These are phyloP conservation scores for Daldinia sp. DNA, from an alignment of 2,329 filamentous ascomycete genomes.

Conservation along the genomic window DNA sequence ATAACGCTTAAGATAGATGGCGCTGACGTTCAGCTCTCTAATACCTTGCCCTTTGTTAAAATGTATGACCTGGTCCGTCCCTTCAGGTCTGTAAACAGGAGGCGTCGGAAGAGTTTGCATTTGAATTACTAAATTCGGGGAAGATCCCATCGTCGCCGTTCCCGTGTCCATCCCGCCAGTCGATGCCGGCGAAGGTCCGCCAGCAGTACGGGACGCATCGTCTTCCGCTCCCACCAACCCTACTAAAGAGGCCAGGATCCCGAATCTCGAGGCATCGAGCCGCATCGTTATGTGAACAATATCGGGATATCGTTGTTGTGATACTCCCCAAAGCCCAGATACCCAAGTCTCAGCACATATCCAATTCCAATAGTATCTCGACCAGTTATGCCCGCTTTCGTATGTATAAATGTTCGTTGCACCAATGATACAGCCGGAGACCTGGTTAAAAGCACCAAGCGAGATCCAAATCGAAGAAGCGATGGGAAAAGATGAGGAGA, in stretches of 20 bases:
- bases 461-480: constrained; percentile 20
- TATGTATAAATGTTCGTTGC: constrained; percentile 6
- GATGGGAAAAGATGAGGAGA: constrained; percentile 24
- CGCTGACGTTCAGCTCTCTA: constrained; percentile 9
- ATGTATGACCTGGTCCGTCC: not conserved
- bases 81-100: constrained; percentile 8
- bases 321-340: constrained; percentile 31
- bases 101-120: constrained; percentile 10
- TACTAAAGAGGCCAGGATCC: constrained; percentile 39
- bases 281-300: constrained; percentile 39
- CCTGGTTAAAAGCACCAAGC: constrained; percentile 16
- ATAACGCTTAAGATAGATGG: constrained; percentile 21
- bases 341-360: constrained; percentile 34
- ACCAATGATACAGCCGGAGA: constrained; percentile 11
- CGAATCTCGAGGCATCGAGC: constrained; percentile 39
- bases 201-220: not conserved
- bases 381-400: constrained; percentile 3
- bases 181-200: not conserved
- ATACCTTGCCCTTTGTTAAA: constrained; percentile 14
- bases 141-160: constrained; percentile 8
- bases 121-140: constrained; percentile 25
- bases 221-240: constrained; percentile 26
- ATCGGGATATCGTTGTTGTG: constrained; percentile 29
- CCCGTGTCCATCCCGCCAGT: constrained; percentile 13
- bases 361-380: constrained; percentile 14